Percentiles rank a stretch among this genome's conserved stretches.
These are phyloP conservation scores for Amanita pallidorosea DNA, from an alignment of 768 basidiomycete genomes.

Conservation along the genomic window DNA sequence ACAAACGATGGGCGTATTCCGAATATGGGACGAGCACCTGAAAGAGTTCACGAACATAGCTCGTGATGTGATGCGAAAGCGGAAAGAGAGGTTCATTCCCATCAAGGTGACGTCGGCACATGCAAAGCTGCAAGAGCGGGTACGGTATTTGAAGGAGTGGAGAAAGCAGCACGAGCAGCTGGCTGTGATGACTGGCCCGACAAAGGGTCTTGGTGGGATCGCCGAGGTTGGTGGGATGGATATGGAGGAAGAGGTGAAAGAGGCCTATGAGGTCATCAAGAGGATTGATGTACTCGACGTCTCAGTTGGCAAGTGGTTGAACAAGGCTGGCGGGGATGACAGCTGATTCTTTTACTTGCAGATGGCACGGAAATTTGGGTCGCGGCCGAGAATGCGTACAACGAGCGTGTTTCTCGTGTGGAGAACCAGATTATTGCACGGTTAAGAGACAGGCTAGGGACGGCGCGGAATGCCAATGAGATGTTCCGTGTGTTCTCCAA, in stretches of 20 bases:
- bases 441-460: constrained; percentile 83
- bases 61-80: constrained; percentile 84
- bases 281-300: constrained; percentile 95
- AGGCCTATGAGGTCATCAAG: constrained; percentile 96
- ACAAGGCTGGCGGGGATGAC: not conserved
- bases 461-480: constrained; percentile 95
- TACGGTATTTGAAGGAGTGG: constrained; percentile 83
- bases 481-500: constrained; percentile 99
- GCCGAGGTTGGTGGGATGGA: constrained; percentile 85
- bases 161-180: constrained; percentile 96
- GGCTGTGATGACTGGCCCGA: constrained; percentile 93
- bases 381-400: constrained; percentile 94
- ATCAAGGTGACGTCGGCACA: constrained; percentile 93
- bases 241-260: constrained; percentile 96
- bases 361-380: constrained; percentile 99
- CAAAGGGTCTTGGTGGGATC: constrained; percentile 58
- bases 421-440: constrained; percentile 98
- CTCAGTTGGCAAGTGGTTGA: constrained; percentile 54
- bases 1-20: constrained; percentile 69
- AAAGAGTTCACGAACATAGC: constrained; percentile 92
- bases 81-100: constrained; percentile 88
- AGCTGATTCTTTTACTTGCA: constrained; percentile 17
- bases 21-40: constrained; percentile 81
- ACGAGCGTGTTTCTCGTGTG: constrained; percentile 92
- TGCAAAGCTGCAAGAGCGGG: constrained; percentile 81